Percentiles rank a stretch among this genome's conserved stretches.
phyloP scores from a whole-genome alignment of 768 basidiomycete species.

The Phlebiopsis flavidoalba region DNA sequence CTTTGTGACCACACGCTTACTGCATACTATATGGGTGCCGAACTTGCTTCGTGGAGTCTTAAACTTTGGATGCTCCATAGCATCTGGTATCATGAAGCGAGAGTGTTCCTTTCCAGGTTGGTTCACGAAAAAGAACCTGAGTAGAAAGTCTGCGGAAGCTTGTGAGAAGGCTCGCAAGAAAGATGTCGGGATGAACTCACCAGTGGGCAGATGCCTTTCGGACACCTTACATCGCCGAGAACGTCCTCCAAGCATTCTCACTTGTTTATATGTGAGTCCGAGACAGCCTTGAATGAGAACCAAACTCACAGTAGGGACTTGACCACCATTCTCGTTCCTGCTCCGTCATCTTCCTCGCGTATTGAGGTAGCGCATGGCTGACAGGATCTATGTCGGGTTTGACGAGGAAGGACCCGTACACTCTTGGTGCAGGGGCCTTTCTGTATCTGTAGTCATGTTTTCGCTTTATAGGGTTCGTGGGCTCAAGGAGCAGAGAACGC shows the following conservation, averaged over 20 bases:
- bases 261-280: conserved; percentile 27
- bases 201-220: conserved; percentile 47
- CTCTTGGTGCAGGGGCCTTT: conserved; percentile 52
- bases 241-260: conserved; percentile 69
- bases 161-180: too few species aligned
- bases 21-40: conserved; percentile 57
- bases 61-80: conserved; percentile 62
- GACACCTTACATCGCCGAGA: conserved; percentile 53
- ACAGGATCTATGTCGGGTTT: background rate
- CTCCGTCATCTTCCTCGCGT: conserved; percentile 51
- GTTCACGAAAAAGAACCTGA: conserved; percentile 52
- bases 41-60: conserved; percentile 20
- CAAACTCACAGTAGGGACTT: conserved; percentile 64
- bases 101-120: conserved; percentile 17
- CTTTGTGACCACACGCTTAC: conserved; percentile 41
- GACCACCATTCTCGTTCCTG: conserved; percentile 66
- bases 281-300: background rate
- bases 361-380: background rate
- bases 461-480: conserved; percentile 49
- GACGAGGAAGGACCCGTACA: conserved; percentile 27
- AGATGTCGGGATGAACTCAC: conserved; percentile 28
- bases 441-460: conserved; percentile 45
- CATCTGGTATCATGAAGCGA: conserved; percentile 45
- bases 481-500: conserved; percentile 59
- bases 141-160: conserved; percentile 49